phyloP scores from a whole-genome alignment of 139 green algal genomes.

The Limnomonas spitsbergensis region DNA sequence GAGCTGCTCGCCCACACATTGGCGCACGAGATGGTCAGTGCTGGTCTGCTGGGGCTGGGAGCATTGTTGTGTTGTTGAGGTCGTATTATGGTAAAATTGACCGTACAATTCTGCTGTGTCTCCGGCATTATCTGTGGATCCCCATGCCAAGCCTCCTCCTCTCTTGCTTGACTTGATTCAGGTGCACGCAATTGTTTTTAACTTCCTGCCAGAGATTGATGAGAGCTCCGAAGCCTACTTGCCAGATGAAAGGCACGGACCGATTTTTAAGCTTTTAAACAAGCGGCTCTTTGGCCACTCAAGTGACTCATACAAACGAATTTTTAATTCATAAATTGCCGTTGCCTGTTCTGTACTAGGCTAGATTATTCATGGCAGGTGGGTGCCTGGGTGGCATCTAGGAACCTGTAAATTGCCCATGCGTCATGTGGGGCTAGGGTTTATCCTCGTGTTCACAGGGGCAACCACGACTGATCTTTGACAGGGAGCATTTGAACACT shows the following conservation, averaged over 20 bases:
- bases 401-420: not conserved
- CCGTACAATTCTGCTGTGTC: too few species aligned
- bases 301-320: not conserved
- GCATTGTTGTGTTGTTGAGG: too few species aligned
- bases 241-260: conserved; percentile 20
- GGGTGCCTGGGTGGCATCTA: not conserved
- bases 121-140: too few species aligned
- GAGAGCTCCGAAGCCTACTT: conserved; percentile 14
- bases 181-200: conserved; percentile 19
- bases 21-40: conserved; percentile 24
- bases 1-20: conserved; percentile 20
- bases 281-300: conserved; percentile 23
- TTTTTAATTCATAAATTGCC: conserved; percentile 1
- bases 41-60: too few species aligned
- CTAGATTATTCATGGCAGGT: not conserved
- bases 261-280: conserved; percentile 32
- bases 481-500: not conserved
- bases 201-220: conserved; percentile 15
- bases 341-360: not conserved
- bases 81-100: too few species aligned
- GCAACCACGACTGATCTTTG: not conserved
- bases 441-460: not conserved
- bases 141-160: too few species aligned
- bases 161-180: too few species aligned
- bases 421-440: not conserved